These are phyloP conservation scores for Colletotrichum sp. DNA, from an alignment of 2,329 filamentous ascomycete species.

Conservation along the genomic window DNA sequence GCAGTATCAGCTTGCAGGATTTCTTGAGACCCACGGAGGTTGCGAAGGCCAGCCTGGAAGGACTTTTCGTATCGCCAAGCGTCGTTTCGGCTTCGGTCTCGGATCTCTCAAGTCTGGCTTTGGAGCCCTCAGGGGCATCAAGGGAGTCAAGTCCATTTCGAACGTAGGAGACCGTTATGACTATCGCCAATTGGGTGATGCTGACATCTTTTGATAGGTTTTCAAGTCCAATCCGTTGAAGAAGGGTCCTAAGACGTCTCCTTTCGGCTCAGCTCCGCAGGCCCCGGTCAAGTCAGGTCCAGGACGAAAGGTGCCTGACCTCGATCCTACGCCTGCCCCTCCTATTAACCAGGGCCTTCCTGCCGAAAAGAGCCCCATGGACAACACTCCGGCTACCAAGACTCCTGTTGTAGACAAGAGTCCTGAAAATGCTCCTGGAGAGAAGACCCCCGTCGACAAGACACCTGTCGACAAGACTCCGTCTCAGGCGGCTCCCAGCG, in stretches of 20 bases:
- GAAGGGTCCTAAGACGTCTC: background rate
- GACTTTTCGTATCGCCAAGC: background rate
- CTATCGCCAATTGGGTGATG: background rate
- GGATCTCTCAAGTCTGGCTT: background rate
- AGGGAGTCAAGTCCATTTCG: background rate
- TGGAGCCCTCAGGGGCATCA: background rate
- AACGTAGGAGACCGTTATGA: background rate
- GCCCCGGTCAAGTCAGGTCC: background rate
- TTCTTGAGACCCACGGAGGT: fast-evolving
- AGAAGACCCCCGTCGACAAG: background rate
- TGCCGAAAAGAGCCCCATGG: background rate
- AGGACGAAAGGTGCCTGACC: background rate
- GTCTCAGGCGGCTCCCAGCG: background rate
- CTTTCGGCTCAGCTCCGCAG: background rate
- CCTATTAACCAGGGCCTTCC: background rate
- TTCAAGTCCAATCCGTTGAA: background rate
- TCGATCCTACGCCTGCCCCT: background rate
- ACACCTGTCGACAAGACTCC: background rate
- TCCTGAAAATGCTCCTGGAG: background rate
- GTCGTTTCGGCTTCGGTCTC: background rate
- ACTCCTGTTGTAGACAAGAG: background rate
- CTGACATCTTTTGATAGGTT: background rate
- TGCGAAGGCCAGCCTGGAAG: background rate
- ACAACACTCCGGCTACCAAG: background rate
- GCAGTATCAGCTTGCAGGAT: background rate